phyloP scores from a whole-genome alignment of 2,329 filamentous ascomycete species.

The Monilinia vaccinii-corymbosi region DNA sequence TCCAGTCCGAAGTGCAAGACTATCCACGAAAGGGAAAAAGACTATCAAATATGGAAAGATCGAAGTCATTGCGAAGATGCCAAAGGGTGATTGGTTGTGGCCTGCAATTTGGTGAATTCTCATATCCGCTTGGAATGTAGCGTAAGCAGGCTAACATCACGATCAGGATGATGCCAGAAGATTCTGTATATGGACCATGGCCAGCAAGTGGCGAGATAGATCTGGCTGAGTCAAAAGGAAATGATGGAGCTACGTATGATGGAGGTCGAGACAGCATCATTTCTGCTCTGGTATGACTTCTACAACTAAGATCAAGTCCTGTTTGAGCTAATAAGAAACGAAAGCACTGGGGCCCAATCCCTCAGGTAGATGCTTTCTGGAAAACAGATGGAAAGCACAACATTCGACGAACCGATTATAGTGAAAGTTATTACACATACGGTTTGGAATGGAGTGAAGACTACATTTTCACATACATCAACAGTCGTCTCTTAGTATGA shows the following conservation, averaged over 20 bases:
- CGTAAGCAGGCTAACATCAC: background rate
- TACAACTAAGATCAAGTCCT: background rate
- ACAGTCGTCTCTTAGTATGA: slow-evolving; percentile 33
- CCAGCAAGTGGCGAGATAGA: slow-evolving; percentile 45
- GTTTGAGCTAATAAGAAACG: background rate
- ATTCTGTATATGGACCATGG: slow-evolving; percentile 41
- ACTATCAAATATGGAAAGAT: slow-evolving; percentile 41
- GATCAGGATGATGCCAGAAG: slow-evolving; percentile 41
- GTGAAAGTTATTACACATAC: slow-evolving; percentile 40
- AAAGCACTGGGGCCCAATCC: slow-evolving; percentile 37
- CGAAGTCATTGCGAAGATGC: slow-evolving; percentile 45
- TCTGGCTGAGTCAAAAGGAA: slow-evolving; percentile 42
- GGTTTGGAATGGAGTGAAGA: slow-evolving; percentile 44
- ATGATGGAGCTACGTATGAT: slow-evolving; percentile 32
- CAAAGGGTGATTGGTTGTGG: slow-evolving; percentile 47
- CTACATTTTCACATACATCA: slow-evolving; percentile 45
- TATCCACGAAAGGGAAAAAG: slow-evolving; percentile 39
- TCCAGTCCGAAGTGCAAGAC: slow-evolving; percentile 40
- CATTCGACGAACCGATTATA: slow-evolving; percentile 33
- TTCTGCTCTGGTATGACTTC: slow-evolving; percentile 36
- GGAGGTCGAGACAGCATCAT: slow-evolving; percentile 36
- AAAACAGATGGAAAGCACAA: slow-evolving; percentile 13
- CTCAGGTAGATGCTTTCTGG: slow-evolving; percentile 23
- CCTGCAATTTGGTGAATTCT: slow-evolving; percentile 31
- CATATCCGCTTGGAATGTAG: background rate